Evolutionary conservation across 345 rosid species (phyloP).

Genomic region (Moricandia moricandioides): DNA sequence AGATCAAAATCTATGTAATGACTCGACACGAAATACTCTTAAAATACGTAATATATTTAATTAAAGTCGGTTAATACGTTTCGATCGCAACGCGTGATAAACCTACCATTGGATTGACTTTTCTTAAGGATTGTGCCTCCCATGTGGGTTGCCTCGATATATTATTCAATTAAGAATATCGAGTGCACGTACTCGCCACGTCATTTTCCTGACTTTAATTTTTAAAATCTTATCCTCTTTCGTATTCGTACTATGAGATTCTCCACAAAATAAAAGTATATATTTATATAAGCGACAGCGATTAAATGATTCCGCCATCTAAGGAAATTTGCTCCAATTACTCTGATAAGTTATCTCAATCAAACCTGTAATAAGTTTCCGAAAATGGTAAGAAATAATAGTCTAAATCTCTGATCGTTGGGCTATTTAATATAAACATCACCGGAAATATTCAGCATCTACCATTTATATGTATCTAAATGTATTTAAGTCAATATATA

Average conservation of each 20-base stretch:
- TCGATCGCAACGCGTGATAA: slow-evolving; percentile 24
- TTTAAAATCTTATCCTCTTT: slow-evolving; percentile 23
- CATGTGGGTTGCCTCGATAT: slow-evolving; percentile 34
- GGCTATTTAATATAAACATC: not conserved
- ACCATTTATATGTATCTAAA: not conserved
- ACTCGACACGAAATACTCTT: not conserved
- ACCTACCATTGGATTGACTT: slow-evolving; percentile 31
- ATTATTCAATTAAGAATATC: slow-evolving; percentile 17
- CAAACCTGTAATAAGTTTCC: not conserved
- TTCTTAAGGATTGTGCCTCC: not conserved
- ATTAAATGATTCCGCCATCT: not conserved
- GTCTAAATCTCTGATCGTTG: not conserved
- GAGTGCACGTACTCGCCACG: slow-evolving; percentile 39
- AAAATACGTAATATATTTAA: not conserved
- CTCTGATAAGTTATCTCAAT: not conserved
- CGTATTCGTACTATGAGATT: slow-evolving; percentile 22
- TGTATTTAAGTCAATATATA: not conserved
- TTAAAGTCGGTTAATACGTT: not conserved
- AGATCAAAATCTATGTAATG: not conserved
- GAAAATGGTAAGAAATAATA: not conserved
- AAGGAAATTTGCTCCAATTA: not conserved
- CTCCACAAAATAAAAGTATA: not conserved
- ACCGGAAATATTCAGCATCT: not conserved
- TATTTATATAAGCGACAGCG: not conserved
- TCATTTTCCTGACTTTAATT: slow-evolving; percentile 29